Evolutionary conservation across 2,329 filamentous ascomycete species (phyloP), one percentile per base, ranked within the genome.

Genomic region (Exserohilum rostratum): DNA sequence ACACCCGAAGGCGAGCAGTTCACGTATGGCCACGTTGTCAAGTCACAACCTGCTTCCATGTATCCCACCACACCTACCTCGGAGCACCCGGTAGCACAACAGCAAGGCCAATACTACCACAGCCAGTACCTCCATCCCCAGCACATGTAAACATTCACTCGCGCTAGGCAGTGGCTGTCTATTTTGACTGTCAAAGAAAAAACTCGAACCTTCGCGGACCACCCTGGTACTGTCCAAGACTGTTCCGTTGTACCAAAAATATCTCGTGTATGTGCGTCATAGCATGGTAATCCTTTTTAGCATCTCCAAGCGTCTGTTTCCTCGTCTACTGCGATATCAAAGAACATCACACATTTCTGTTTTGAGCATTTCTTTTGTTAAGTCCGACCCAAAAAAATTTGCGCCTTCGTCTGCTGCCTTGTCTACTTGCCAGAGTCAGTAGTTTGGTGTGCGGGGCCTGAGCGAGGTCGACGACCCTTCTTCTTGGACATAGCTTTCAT

Each of bases 1-100:
- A 95, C 91, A 0, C 91, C 91, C 4, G 90, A 93, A 59, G 77
- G 78, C 58, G 78, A 80, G 35, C 71, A 73, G 39, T 74, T 71
- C 42, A 69, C 62, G 15, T 64, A 71, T 38, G 57, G 51, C 13
- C 65, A 69, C 33, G 62, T 69, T 42, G 65, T 65, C 50, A 74
- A 74, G 59, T 61, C 66, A 27, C 66, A 70, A 45, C 61, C 63
- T 15, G 57, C 62, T 6, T 47, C 61, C 11, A 58, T 67, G 44
- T 76, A 74, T 55, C 73, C 74, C 6, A 65, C 72, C n/a, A 76
- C 74, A 22, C 74, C 74, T 12, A 76, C 70, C 10, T 66, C 73
- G 13, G 69, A 72, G 22, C 68, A 72, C 48, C 58, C 65, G 66
- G 51, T 66, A 69, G 48, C 67, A 71, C 68, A 70, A 48, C 64